A percentile compares a stretch with the other conserved stretches of the same genome.
These are phyloP conservation scores for Talaromyces piceae DNA, from an alignment of 2,329 filamentous ascomycete species.

Conservation along the genomic window DNA sequence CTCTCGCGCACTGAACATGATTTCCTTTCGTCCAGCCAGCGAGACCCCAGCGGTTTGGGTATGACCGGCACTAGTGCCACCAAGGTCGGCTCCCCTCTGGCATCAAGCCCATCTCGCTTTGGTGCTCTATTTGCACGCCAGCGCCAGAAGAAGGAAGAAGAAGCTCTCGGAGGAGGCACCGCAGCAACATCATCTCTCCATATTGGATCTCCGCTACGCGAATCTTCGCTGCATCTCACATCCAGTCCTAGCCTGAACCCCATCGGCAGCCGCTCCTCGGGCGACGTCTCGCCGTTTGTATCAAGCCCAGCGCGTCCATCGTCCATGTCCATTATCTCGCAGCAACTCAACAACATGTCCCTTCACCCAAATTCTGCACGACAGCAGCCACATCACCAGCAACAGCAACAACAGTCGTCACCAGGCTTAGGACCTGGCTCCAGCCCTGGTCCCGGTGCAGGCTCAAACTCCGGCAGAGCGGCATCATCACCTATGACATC, in stretches of 20 bases:
- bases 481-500: slow-evolving; percentile 40
- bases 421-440: not conserved
- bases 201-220: slow-evolving; percentile 59
- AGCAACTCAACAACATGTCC: slow-evolving; percentile 44
- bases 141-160: slow-evolving; percentile 45
- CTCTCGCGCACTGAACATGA: slow-evolving; percentile 53
- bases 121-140: slow-evolving; percentile 51
- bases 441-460: slow-evolving; percentile 24
- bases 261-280: slow-evolving; percentile 41
- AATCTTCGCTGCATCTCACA: slow-evolving; percentile 46
- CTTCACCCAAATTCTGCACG: slow-evolving; percentile 34
- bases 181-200: slow-evolving; percentile 48
- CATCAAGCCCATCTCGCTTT: slow-evolving; percentile 57
- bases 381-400: slow-evolving; percentile 25
- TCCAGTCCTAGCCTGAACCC: slow-evolving; percentile 46
- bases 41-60: slow-evolving; percentile 46
- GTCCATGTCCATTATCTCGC: slow-evolving; percentile 55
- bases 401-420: slow-evolving; percentile 15
- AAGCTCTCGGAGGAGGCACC: slow-evolving; percentile 26
- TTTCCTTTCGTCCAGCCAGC: slow-evolving; percentile 36
- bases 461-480: too few species aligned
- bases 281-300: slow-evolving; percentile 45
- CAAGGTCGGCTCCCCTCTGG: slow-evolving; percentile 49
- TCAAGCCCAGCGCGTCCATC: slow-evolving; percentile 50
- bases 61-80: slow-evolving; percentile 38